These are phyloP conservation scores for Phytophthora idaei DNA, from an alignment of 352 stramenopile genomes.

Conservation along the genomic window DNA sequence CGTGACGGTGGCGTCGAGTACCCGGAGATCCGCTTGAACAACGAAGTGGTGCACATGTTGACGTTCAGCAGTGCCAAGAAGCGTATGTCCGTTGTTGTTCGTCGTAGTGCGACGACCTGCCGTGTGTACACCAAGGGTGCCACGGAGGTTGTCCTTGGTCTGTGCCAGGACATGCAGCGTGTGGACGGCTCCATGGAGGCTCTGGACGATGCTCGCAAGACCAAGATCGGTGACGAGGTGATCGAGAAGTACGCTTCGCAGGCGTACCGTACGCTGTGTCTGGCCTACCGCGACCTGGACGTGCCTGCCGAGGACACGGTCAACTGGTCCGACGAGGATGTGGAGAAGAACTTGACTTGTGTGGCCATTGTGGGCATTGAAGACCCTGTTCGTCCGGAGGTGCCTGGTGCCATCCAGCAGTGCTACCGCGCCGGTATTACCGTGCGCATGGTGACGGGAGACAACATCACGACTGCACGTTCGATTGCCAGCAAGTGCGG, in stretches of 20 bases:
- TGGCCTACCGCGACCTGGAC: slow-evolving; percentile 80
- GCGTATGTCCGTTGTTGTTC: slow-evolving; percentile 72
- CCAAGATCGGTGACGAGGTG: slow-evolving; percentile 41
- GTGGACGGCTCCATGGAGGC: slow-evolving; percentile 45
- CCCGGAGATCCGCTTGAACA: slow-evolving; percentile 40
- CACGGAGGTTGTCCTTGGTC: slow-evolving; percentile 59
- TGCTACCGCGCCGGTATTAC: slow-evolving; percentile 54
- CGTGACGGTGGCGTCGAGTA: slow-evolving; percentile 59
- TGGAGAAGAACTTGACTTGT: slow-evolving; percentile 64
- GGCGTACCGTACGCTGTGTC: slow-evolving; percentile 80
- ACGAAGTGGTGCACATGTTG: slow-evolving; percentile 60
- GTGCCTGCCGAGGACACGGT: slow-evolving; percentile 35
- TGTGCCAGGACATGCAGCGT: slow-evolving; percentile 50
- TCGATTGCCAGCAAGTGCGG: slow-evolving; percentile 66
- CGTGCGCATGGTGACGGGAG: slow-evolving; percentile 64
- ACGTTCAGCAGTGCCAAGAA: slow-evolving; percentile 75
- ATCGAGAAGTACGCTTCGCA: slow-evolving; percentile 83
- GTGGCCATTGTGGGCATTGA: slow-evolving; percentile 60
- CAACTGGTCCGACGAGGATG: slow-evolving; percentile 57
- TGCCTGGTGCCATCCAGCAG: slow-evolving; percentile 49
- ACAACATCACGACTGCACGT: slow-evolving; percentile 59
- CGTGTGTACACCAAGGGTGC: slow-evolving; percentile 71
- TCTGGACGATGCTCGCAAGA: slow-evolving; percentile 40
- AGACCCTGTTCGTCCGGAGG: slow-evolving; percentile 54
- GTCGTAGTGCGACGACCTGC: slow-evolving; percentile 43